Conservation (phyloP, 768 basidiomycete species). For the Lentinula edodes region DNA sequence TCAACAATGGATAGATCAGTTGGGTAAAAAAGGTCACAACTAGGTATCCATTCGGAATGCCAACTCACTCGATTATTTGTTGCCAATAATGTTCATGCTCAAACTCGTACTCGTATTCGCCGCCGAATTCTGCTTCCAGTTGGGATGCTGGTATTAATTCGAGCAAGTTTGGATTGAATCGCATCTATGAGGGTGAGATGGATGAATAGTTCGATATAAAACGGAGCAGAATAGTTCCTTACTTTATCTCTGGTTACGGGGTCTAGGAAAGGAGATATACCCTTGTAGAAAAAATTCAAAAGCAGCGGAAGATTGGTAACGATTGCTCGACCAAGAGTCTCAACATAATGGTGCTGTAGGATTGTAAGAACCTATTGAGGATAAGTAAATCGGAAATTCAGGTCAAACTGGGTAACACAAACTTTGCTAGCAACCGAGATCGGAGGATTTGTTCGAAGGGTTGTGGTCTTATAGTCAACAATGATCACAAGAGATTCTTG, state of each 20-base stretch:
- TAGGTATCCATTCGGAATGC: not conserved
- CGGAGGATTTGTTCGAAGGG: conserved; percentile 78
- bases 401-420: not conserved
- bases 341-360: conserved; percentile 85
- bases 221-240: conserved; percentile 4
- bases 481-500: conserved; percentile 81
- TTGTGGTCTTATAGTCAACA: conserved; percentile 82
- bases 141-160: conserved; percentile 73
- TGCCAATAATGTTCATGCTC: conserved; percentile 75
- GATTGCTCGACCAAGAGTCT: conserved; percentile 80
- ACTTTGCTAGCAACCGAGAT: conserved; percentile 75
- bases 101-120: conserved; percentile 68
- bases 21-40: not conserved
- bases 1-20: not conserved
- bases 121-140: conserved; percentile 81
- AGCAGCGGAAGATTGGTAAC: conserved; percentile 77
- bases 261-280: conserved; percentile 81
- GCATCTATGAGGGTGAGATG: conserved; percentile 47
- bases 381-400: not conserved
- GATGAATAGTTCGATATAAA: not conserved
- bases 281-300: conserved; percentile 75
- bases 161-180: conserved; percentile 78
- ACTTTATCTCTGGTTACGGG: conserved; percentile 88
- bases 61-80: conserved; percentile 58
- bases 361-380: conserved; percentile 57